Percentiles rank a stretch among this genome's conserved stretches.
phyloP scores from a whole-genome alignment of 768 basidiomycete species.

The Mycena rebaudengoi region DNA sequence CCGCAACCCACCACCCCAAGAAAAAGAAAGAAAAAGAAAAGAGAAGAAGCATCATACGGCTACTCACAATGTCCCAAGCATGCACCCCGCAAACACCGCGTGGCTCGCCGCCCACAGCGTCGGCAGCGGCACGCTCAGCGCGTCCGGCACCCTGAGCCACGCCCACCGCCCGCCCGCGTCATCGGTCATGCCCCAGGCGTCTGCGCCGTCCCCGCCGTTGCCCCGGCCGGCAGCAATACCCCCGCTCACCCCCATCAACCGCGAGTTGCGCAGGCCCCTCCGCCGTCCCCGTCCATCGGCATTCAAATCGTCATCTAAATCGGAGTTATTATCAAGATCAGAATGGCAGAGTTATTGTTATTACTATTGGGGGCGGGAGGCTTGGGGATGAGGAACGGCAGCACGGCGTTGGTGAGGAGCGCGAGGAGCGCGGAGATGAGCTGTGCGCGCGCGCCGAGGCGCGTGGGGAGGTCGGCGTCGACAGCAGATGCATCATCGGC shows the following conservation, averaged over 20 bases:
- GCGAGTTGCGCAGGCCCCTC: slow-evolving; percentile 11
- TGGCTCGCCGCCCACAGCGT: slow-evolving; percentile 85
- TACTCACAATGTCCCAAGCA: slow-evolving; percentile 86
- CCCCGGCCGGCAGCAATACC: neutral
- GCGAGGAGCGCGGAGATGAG: slow-evolving; percentile 79
- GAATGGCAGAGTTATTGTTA: too few relatives aligned
- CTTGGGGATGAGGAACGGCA: slow-evolving; percentile 73
- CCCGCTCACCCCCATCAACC: slow-evolving; percentile 5
- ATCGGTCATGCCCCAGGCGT: neutral
- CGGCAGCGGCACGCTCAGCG: slow-evolving; percentile 66
- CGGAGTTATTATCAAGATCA: too few relatives aligned
- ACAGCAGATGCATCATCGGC: slow-evolving; percentile 49
- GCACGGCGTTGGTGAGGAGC: slow-evolving; percentile 69
- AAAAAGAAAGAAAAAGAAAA: neutral
- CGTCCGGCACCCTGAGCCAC: slow-evolving; percentile 43
- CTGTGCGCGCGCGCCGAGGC: slow-evolving; percentile 85
- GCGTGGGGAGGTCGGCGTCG: slow-evolving; percentile 63
- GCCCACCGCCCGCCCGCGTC: neutral
- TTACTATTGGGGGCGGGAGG: slow-evolving; percentile 10
- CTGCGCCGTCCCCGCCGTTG: neutral
- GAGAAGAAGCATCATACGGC: too few relatives aligned
- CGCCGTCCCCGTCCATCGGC: slow-evolving; percentile 12
- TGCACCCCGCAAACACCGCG: slow-evolving; percentile 75
- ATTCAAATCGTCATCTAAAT: too few relatives aligned
- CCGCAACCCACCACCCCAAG: neutral